Evolutionary conservation across 441 rosid species (phyloP), one percentile per base, ranked within the genome.

Genomic region (Biscutella laevigata): DNA sequence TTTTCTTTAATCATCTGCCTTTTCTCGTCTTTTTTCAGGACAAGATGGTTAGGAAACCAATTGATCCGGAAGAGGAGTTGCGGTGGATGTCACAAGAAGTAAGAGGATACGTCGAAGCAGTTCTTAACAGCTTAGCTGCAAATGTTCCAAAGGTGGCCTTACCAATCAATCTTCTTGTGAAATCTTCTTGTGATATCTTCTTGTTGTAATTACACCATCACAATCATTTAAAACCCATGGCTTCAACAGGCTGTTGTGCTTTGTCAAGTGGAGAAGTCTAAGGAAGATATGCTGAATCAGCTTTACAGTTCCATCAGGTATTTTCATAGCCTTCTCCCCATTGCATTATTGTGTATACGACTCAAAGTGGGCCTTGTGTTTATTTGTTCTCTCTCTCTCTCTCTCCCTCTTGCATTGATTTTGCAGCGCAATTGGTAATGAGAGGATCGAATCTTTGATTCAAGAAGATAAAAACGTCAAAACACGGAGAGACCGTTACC

Each of bases 41-140:
- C 61, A 77, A 82, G 43, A 76, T 83, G 84, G 64, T 68, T 25
- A 66, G 77, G 67, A 76, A 76, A 66, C 86, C 90, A 1, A 76
- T 47, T 12, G 86, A 83, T 59, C 90, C 90, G 16, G 86, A 82
- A 66, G 90, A 83, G 66, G 90, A 83, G 65, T 76, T 83, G 58
- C 73, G 84, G 59, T 83, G 84, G 90, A 83, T 83, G 84, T 83
- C 84, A 62, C 86, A 80, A 70, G 90, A 83, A 80, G 90, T 83
- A 14, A 77, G 86, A 21, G 84, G 90, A 58, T 83, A 83, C 51
- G 82, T 83, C 0, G 90, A 80, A 74, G 90, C 90, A 43, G 86
- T 83, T 59, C 71, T 83, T 58, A 83, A 83, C 63, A 83, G 86
- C 39, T 55, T 83, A 34, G 86, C 86, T 41, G 90, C 90, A 40